These are phyloP conservation scores for Gossypium laxum DNA, from an alignment of 441 rosid genomes.

Conservation along the genomic window DNA sequence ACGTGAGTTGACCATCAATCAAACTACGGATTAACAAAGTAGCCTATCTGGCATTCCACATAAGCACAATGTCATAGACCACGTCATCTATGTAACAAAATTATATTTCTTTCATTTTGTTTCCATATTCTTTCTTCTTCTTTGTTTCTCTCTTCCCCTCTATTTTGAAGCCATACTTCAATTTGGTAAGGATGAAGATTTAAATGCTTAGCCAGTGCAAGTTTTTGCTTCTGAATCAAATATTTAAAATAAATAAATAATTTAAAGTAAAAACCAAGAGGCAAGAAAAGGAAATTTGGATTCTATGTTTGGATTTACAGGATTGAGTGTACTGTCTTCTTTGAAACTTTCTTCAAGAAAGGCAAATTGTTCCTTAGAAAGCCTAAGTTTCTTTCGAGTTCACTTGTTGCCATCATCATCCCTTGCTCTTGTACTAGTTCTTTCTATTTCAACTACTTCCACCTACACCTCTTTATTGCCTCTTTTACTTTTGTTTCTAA, in stretches of 20 bases:
- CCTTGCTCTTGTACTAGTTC: constrained; percentile 58
- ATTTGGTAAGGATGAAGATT: constrained; percentile 15
- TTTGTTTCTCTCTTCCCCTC: constrained; percentile 23
- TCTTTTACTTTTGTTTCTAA: constrained; percentile 20
- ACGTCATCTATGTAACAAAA: too few species aligned
- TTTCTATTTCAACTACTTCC: constrained; percentile 27
- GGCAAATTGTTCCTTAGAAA: constrained; percentile 40
- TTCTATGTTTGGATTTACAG: constrained; percentile 34
- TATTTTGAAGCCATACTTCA: constrained; percentile 91
- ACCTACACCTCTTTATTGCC: constrained; percentile 41
- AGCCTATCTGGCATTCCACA: too few species aligned
- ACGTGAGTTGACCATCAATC: too few species aligned
- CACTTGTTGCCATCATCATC: constrained; percentile 75
- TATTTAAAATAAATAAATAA: not conserved
- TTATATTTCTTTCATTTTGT: too few species aligned
- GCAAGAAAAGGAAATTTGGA: not conserved
- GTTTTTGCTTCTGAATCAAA: constrained; percentile 60
- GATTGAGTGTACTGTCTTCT: constrained; percentile 80
- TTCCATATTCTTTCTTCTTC: too few species aligned
- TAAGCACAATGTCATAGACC: too few species aligned
- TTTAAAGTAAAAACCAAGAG: not conserved
- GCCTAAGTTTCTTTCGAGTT: constrained; percentile 72
- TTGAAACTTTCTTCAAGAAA: constrained; percentile 57
- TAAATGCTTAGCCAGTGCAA: constrained; percentile 26
- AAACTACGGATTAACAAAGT: too few species aligned